Evolutionary conservation across 1,139 yeast species (phyloP).

Genomic region (Pichia sp.): DNA sequence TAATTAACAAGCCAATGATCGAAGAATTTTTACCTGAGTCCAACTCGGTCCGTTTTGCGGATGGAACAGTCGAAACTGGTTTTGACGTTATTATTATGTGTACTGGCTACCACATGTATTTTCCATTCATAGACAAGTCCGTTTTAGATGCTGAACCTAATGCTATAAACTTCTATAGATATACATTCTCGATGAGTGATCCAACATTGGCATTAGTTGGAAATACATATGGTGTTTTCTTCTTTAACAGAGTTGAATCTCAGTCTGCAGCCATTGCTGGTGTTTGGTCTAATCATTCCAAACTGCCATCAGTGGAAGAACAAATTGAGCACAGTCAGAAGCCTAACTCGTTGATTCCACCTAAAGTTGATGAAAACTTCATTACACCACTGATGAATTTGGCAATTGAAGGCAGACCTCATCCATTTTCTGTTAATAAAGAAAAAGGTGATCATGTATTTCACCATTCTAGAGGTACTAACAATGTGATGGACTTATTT

Average conservation of each 20-base stretch:
- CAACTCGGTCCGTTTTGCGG: constrained; percentile 33
- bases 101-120: constrained; percentile 44
- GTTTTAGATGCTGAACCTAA: constrained; percentile 10
- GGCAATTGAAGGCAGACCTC: constrained; percentile 18
- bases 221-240: constrained; percentile 39
- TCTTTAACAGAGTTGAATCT: constrained; percentile 43
- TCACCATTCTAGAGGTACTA: constrained; percentile 14
- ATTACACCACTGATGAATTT: constrained; percentile 19
- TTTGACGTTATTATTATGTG: constrained; percentile 43
- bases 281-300: constrained; percentile 37
- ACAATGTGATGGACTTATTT: constrained; percentile 15
- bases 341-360: constrained; percentile 8
- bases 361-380: constrained; percentile 9
- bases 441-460: constrained; percentile 18
- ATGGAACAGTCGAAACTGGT: constrained; percentile 36
- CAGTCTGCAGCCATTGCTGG: constrained; percentile 48
- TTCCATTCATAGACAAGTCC: constrained; percentile 35
- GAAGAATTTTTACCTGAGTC: constrained; percentile 19
- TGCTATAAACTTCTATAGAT: constrained; percentile 35
- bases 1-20: constrained; percentile 20
- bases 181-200: constrained; percentile 42
- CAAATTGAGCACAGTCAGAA: constrained; percentile 23
- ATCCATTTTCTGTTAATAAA: constrained; percentile 19
- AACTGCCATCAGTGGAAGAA: constrained; percentile 25
- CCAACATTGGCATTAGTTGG: constrained; percentile 45